Evolutionary conservation across 2,329 filamentous ascomycete species (phyloP), one percentile per base, ranked within the genome.

Genomic region (Calonectria pseudoreteaudii): DNA sequence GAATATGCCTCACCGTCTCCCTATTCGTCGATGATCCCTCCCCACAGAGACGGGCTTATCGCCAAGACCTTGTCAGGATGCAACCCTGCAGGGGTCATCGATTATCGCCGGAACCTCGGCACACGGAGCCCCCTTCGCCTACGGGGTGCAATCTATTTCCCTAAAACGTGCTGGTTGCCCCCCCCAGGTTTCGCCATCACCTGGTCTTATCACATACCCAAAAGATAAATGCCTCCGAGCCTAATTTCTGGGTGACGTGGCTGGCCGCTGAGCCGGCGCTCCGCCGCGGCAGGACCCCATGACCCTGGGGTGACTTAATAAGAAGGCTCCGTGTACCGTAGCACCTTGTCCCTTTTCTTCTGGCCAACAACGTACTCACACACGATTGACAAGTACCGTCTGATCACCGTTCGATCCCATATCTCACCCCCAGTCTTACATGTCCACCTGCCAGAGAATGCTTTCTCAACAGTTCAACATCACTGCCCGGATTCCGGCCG

Each of bases 401-500:
- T 23, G 44, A 47, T 47, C 44, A 11, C 44, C 31, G n/a, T 36
- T 60, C 20, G 53, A 23, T 38, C 66, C 28, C n/a, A 52, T 34
- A 52, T 38, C n/a, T 14, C 41, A 50, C 50, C 28, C 20, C 36
- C 49, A 44, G 31, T n/a, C 13, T 18, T 44, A 66, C 50, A 71
- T 71, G 69, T 71, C 70, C 70, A 72, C 70, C 38, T 72, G 65
- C 70, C 70, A 72, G 70, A 72, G 65, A 68, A 72, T 72, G 70
- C 70, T 72, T 68, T 72, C 70, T 41, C 41, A 72, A 68, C 64
- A 72, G 41, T 72, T 68, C 53, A 72, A 62, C 70, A 64, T 72
- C n/a, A 34, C 56, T 20, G 52, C 70, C 52, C 65, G 41, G 4
- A 72, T 72, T 11, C 70, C 70, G 11, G 70, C 53, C 16, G 62